phyloP scores from a whole-genome alignment of 495 filamentous ascomycete species.

The Pseudomonodictys pantanalensis region DNA sequence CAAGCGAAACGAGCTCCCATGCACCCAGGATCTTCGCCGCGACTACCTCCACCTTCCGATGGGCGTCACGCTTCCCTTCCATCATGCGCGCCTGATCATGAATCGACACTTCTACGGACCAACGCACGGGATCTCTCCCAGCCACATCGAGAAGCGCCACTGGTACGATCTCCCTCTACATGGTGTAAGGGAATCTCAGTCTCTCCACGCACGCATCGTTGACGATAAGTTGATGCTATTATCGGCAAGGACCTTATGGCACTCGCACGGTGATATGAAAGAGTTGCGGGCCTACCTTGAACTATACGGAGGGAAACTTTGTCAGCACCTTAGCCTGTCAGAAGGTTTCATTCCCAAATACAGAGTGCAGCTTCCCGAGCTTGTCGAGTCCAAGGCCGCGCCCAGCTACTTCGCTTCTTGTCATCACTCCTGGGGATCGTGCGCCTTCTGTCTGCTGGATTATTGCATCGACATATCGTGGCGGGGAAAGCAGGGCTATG shows the following conservation, averaged over 20 bases:
- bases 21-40: not conserved
- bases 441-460: constrained; percentile 21
- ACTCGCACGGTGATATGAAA: constrained; percentile 15
- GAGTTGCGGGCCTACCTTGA: constrained; percentile 15
- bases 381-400: constrained; percentile 11
- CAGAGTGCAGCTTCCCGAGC: constrained; percentile 19
- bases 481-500: constrained; percentile 18
- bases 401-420: constrained; percentile 14
- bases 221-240: constrained; percentile 14
- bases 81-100: constrained; percentile 24
- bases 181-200: constrained; percentile 10
- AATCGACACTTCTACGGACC: constrained; percentile 20
- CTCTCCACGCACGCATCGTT: constrained; percentile 13
- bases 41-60: not conserved
- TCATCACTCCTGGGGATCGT: constrained; percentile 17
- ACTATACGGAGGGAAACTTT: not conserved
- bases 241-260: constrained; percentile 14
- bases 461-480: constrained; percentile 27
- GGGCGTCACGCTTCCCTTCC: constrained; percentile 5
- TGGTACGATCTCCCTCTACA: not conserved
- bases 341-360: not conserved
- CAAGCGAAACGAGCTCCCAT: not conserved
- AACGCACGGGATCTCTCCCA: constrained; percentile 16
- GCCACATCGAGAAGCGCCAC: constrained; percentile 8
- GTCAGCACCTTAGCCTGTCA: constrained; percentile 12